A percentile compares a stretch with the other conserved stretches of the same genome.
phyloP scores from a whole-genome alignment of 1,284 basidiomycete genomes.

The Tranzscheliella williamsii region DNA sequence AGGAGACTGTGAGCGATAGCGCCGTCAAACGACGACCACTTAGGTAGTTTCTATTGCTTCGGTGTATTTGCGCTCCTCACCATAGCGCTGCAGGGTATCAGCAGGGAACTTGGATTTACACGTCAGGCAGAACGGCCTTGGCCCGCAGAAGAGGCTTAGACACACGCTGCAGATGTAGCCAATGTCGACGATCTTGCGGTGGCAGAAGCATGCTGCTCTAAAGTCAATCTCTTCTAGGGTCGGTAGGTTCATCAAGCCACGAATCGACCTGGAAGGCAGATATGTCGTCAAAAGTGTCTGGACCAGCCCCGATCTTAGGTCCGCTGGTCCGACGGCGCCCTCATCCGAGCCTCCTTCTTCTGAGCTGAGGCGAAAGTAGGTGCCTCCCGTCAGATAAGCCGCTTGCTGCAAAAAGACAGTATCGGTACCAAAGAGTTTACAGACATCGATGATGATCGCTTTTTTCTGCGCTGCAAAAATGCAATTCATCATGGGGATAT shows the following conservation, averaged over 20 bases:
- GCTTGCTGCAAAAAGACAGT: slow-evolving; percentile 98
- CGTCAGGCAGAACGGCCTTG: slow-evolving; percentile 28
- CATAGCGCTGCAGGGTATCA: slow-evolving; percentile 18
- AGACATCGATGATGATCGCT: slow-evolving; percentile 94
- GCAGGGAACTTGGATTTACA: slow-evolving; percentile 33
- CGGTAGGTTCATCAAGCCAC: slow-evolving; percentile 78
- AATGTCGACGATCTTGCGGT: slow-evolving; percentile 92
- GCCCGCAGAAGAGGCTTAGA: slow-evolving; percentile 46
- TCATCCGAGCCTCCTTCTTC: slow-evolving; percentile 73
- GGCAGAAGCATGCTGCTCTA: slow-evolving; percentile 97
- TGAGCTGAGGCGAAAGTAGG: slow-evolving; percentile 81
- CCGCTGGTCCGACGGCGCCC: slow-evolving; percentile 3
- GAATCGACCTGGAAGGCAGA: slow-evolving; percentile 65
- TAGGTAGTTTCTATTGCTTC: too few species aligned
- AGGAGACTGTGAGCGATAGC: too few species aligned
- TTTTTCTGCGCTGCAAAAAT: slow-evolving; percentile 97
- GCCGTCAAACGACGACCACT: too few species aligned
- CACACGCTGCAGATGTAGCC: slow-evolving; percentile 81
- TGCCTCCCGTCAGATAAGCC: slow-evolving; percentile 88
- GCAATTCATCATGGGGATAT: slow-evolving; percentile 98
- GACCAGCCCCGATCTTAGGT: slow-evolving; percentile 38
- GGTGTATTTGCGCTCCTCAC: slow-evolving; percentile 18
- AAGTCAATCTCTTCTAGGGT: slow-evolving; percentile 95
- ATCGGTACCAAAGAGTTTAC: slow-evolving; percentile 85
- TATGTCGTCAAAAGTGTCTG: slow-evolving; percentile 51